Base-by-base conservation (phyloP, 495 filamentous ascomycete species). In the Penicillium dipodomyicola region DNA sequence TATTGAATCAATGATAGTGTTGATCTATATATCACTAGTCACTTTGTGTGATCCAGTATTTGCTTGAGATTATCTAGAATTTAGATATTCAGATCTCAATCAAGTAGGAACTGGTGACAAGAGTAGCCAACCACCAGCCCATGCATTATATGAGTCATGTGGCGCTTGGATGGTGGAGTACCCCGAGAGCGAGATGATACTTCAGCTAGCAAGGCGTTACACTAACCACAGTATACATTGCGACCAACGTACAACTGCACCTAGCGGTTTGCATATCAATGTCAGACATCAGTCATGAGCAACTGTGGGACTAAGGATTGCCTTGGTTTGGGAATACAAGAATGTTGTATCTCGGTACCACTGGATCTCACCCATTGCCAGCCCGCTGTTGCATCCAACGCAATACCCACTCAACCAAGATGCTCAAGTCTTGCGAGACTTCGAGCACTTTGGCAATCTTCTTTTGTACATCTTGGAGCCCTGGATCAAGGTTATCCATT, bases 391-490 rank as follows among this genome's bases (percentile, higher is more conserved):
- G 68, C 56, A 62, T 52, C 72, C 67, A 72, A 55, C 64, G 66
- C 23, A 72, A 54, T 45, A 72, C 67, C 68, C 76, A 87, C 71
- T 87, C 82, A n/a, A 78, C 80, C 69, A 83, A 74, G 46, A 81
- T 77, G 5, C 84, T 82, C 19, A 87, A 60, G 68, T 87, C 75
- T 56, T 80, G 77, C 5, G 74, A 72, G 42, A 75, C 62, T 62
- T 77, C 75, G n/a, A 80, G 50, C 20, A 76, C 72, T 42, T 60
- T 51, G 47, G 67, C 72, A 43, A 80, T 73, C 63, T 70, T 71
- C 51, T 61, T 67, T 43, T 72, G 68, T 17, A 72, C 49, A 55
- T 77, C 72, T 62, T 67, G 63, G 40, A 70, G 56, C 20, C 64
- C 65, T 39, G 70, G 61, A 37, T 62, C 70, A 37, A 59, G 51